These are phyloP conservation scores for Neonectria punicea DNA, from an alignment of 2,329 filamentous ascomycete genomes.

Conservation along the genomic window DNA sequence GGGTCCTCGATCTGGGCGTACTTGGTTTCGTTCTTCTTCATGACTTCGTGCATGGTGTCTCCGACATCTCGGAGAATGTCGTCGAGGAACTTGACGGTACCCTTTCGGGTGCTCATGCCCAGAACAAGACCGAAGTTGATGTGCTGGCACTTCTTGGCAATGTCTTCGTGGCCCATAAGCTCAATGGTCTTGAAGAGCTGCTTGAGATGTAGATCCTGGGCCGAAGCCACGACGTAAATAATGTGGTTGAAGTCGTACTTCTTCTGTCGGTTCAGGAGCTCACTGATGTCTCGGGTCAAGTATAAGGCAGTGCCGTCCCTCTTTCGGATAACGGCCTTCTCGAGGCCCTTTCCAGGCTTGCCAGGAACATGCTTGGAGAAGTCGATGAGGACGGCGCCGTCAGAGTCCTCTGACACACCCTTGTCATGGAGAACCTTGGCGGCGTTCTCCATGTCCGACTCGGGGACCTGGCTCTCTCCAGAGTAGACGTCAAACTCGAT, in stretches of 20 bases:
- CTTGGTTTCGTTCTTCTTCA: constrained; percentile 90
- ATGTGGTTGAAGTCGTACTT: constrained; percentile 79
- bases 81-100: constrained; percentile 77
- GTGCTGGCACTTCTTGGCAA: constrained; percentile 75
- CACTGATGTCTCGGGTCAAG: constrained; percentile 81
- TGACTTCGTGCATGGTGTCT: constrained; percentile 98
- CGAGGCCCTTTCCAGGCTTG: constrained; percentile 75
- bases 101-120: constrained; percentile 76
- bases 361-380: constrained; percentile 74
- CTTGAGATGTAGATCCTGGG: constrained; percentile 77
- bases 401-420: constrained; percentile 73
- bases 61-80: constrained; percentile 70
- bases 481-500: constrained; percentile 77
- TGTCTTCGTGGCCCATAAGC: constrained; percentile 74
- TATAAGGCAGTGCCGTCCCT: constrained; percentile 81
- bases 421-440: constrained; percentile 71
- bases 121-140: constrained; percentile 80
- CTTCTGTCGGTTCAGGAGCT: constrained; percentile 72
- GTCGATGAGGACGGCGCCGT: constrained; percentile 79
- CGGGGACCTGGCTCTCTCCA: constrained; percentile 78
- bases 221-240: constrained; percentile 80
- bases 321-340: constrained; percentile 77
- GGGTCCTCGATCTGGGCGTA: constrained; percentile 91
- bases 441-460: constrained; percentile 72
- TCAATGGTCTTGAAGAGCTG: constrained; percentile 83